These are phyloP conservation scores for Diaporthe citriasiana DNA, from an alignment of 2,329 filamentous ascomycete genomes.

Conservation along the genomic window DNA sequence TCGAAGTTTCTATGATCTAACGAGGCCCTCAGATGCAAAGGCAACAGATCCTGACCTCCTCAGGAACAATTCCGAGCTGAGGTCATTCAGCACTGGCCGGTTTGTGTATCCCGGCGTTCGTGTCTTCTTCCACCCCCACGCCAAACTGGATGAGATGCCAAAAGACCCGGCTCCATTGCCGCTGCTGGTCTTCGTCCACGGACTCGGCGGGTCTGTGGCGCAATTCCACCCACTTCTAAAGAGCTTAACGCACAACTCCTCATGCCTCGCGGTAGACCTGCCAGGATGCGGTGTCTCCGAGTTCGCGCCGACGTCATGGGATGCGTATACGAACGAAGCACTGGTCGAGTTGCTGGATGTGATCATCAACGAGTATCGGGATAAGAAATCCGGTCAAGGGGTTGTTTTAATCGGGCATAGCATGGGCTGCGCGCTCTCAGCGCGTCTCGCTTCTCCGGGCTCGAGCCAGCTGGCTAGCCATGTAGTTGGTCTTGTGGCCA, in stretches of 20 bases:
- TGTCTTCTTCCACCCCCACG: slow-evolving; percentile 86
- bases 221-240: slow-evolving; percentile 88
- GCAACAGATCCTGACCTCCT: slow-evolving; percentile 83
- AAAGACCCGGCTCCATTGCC: slow-evolving; percentile 80
- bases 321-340: slow-evolving; percentile 83
- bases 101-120: slow-evolving; percentile 83
- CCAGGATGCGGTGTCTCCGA: slow-evolving; percentile 89
- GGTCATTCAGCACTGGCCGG: slow-evolving; percentile 78
- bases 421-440: slow-evolving; percentile 86
- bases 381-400: slow-evolving; percentile 74
- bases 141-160: slow-evolving; percentile 85
- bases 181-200: slow-evolving; percentile 91
- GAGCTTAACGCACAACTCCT: slow-evolving; percentile 84
- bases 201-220: slow-evolving; percentile 90
- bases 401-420: slow-evolving; percentile 90
- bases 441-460: slow-evolving; percentile 74
- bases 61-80: slow-evolving; percentile 79
- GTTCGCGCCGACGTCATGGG: slow-evolving; percentile 79
- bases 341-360: slow-evolving; percentile 81
- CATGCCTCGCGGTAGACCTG: slow-evolving; percentile 89
- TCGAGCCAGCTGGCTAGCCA: slow-evolving; percentile 69
- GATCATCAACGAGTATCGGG: slow-evolving; percentile 81
- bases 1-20: background rate
- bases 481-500: slow-evolving; percentile 82
- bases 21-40: slow-evolving; percentile 54